Evolutionary conservation across 352 stramenopile species (phyloP), one percentile per base, ranked within the genome.

Genomic region (Pythium coloratum): DNA sequence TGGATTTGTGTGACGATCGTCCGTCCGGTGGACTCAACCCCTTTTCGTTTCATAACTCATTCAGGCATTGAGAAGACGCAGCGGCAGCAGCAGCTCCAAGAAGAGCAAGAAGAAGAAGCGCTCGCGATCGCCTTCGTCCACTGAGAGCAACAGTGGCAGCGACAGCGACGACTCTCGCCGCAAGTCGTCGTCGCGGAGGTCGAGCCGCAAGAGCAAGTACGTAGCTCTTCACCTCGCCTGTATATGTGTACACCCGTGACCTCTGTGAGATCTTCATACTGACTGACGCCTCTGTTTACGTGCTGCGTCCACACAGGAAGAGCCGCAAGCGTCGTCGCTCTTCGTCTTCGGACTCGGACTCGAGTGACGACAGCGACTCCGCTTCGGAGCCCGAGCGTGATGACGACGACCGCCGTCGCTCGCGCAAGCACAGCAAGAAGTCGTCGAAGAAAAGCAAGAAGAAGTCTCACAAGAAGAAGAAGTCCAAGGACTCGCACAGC

Each of bases 31-130:
- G n/a, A 40, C 28, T 32, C 38, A 36, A 20, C 6, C 20, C 54
- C 28, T 30, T 13, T 18, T 18, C 7, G 2, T n/a, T 9, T 33
- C 26, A 4, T 59, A 24, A 18, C 24, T 38, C 28, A 7, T 89
- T 16, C 69, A 89, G 70, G 82, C 82, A 65, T 80, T 95, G 2
- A 77, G 73, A 10, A 94, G 92, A 75, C 59, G 69, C 13, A 78
- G 66, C 36, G 69, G 77, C 54, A 65, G 66, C 6, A 74, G 79
- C 36, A 82, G 76, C 54, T 87, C 82, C 55, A 72, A 67, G 30
- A 97, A 91, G 53, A 96, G 91, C 70, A 84, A 81, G 34, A 95
- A 94, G 72, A 94, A 94, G 59, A 81, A 81, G 71, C 84, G 76
- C 44, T 86, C 81, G 16, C 66, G 72, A 44, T 88, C 80, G 14